These are phyloP conservation scores for Hortiboletus campestris DNA, from an alignment of 768 basidiomycete species.

Conservation along the genomic window DNA sequence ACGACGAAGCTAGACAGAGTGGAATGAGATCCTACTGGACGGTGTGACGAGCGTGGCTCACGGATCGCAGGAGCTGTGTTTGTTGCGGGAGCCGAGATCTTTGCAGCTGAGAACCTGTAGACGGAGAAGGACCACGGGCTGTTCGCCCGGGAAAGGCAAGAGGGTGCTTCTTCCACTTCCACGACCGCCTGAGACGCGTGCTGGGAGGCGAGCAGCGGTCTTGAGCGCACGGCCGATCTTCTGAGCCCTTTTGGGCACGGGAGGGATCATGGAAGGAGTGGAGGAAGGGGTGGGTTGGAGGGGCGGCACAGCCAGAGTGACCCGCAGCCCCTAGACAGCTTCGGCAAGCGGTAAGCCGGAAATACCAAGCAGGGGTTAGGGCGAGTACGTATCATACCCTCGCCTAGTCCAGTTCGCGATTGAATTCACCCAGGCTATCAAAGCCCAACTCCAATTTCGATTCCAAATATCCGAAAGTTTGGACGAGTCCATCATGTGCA, in stretches of 20 bases:
- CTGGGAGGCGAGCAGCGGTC: conserved; percentile 54
- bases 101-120: conserved; percentile 68
- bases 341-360: neutral
- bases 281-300: neutral
- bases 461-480: neutral
- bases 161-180: conserved; percentile 37
- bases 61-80: conserved; percentile 75
- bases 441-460: neutral
- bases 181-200: conserved; percentile 42
- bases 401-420: neutral
- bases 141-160: conserved; percentile 56
- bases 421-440: neutral
- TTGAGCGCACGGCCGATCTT: conserved; percentile 63
- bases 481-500: neutral
- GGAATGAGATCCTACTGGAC: neutral
- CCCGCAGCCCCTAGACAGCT: conserved; percentile 12
- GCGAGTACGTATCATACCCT: neutral
- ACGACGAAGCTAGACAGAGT: conserved; percentile 58
- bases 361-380: neutral
- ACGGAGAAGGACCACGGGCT: conserved; percentile 62
- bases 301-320: conserved; percentile 10
- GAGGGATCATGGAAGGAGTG: conserved; percentile 26
- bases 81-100: conserved; percentile 61
- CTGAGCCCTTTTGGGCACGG: conserved; percentile 40
- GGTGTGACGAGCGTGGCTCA: conserved; percentile 38